Evolutionary conservation across 176 grass and related monocot genomes (phyloP).

Genomic region (barley (Hordeum vulgare)): MorexV3_pseudomolecules_assembly NC_058523.1:447316891-447317390

Average conservation of each 20-base stretch:
- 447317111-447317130: not conserved
- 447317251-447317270: conserved; percentile 8
- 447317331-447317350: conserved; percentile 83
- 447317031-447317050: conserved; percentile 86
- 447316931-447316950: not conserved
- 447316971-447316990: conserved; percentile 84
- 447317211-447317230: not conserved
- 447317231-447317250: not conserved
- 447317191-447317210: not conserved
- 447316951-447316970: conserved; percentile 34
- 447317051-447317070: conserved; percentile 93
- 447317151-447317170: not conserved
- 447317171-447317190: not conserved
- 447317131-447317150: not conserved
- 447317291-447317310: conserved; percentile 74
- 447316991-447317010: conserved; percentile 94
- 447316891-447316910: not conserved
- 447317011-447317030: conserved; percentile 67
- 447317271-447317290: conserved; percentile 92
- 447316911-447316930: not conserved
- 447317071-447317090: conserved; percentile 66
- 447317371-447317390: conserved; percentile 83
- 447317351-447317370: conserved; percentile 82
- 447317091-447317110: conserved; percentile 42
- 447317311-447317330: conserved; percentile 93